Base-by-base conservation (phyloP, 148 eudicot species). In the Polygonum maritimum region DNA sequence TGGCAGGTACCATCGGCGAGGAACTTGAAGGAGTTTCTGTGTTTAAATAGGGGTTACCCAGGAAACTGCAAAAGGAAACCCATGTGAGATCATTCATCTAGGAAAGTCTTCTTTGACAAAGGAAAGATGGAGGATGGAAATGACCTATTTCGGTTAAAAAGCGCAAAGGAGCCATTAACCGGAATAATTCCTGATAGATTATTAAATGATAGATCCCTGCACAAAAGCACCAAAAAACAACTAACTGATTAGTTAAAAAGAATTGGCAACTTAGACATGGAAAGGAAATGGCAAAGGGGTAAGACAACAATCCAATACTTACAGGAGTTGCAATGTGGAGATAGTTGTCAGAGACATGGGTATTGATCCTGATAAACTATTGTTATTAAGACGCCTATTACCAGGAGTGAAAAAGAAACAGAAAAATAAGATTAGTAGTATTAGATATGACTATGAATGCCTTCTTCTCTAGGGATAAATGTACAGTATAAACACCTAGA, bases 71-170 rank as follows among this genome's bases (percentile, higher is more conserved):
- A 78, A 58, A 31, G 74, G 19, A n/a, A 44, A 40, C 74, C 74
- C 31, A 16, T 71, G 44, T 16, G 3, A 38, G 21, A 26, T 40
- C 31, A 40, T 40, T 19, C 52, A 7, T 47, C 26, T 22, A 22
- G 9, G 22, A 58, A 58, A 22, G 26, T 21, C 4, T 58, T 22
- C 36, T 22, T 13, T 5, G 31, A 48, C 19, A 6, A 2, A 75
- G 39, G 51, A 7, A 73, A 75, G 70, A 15, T 15, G 39, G 51
- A 41, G 73, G 52, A 78, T 70, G 78, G 69, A 74, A 71, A 78
- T 80, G 76, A 91, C 98, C 98, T 94, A 80, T 85, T 82, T 71
- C 90, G 89, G 70, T 97, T 94, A 76, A 94, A 90, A 77, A 85
- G 79, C 33, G 83, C 58, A 79, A 94, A 94, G 69, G 98, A 94